These are phyloP conservation scores for Rhodotorula sp. DNA, from an alignment of 1,284 basidiomycete species.

Conservation along the genomic window DNA sequence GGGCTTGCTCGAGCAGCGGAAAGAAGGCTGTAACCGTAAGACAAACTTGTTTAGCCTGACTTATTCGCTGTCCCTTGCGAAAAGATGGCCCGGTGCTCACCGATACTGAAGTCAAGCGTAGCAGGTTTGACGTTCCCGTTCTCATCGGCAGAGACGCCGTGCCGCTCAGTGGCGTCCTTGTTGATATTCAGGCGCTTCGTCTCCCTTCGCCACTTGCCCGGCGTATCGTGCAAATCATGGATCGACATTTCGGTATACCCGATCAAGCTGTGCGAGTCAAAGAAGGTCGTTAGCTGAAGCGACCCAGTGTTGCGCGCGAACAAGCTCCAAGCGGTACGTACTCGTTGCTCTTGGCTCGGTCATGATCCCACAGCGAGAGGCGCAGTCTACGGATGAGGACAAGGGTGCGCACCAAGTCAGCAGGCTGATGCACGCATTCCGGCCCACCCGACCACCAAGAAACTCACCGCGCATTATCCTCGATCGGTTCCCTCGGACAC, in stretches of 20 bases:
- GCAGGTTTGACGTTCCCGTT: not conserved
- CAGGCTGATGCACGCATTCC: too few relatives aligned
- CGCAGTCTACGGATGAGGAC: slow-evolving; percentile 6
- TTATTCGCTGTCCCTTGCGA: not conserved
- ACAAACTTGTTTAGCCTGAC: too few relatives aligned
- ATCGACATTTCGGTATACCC: slow-evolving; percentile 20
- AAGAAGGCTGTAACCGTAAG: not conserved
- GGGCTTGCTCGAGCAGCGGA: slow-evolving; percentile 3
- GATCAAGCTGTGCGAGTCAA: slow-evolving; percentile 1
- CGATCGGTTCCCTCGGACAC: slow-evolving; percentile 13
- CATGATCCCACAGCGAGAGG: slow-evolving; percentile 18
- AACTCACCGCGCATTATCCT: slow-evolving; percentile 8
- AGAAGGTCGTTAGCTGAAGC: too few relatives aligned
- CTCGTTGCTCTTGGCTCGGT: slow-evolving; percentile 13
- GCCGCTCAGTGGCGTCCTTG: not conserved
- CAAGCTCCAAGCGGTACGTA: not conserved
- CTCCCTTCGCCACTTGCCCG: slow-evolving; percentile 9
- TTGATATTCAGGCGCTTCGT: not conserved
- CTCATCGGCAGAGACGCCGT: not conserved
- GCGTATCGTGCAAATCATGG: not conserved
- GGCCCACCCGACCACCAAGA: not conserved
- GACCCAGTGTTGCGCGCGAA: too few relatives aligned
- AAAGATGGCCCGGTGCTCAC: not conserved
- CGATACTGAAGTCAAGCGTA: slow-evolving; percentile 6
- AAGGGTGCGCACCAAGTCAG: too few relatives aligned